Base-by-base conservation (phyloP, 208 protist species). In the Blastocrithidia nonstop region DNA sequence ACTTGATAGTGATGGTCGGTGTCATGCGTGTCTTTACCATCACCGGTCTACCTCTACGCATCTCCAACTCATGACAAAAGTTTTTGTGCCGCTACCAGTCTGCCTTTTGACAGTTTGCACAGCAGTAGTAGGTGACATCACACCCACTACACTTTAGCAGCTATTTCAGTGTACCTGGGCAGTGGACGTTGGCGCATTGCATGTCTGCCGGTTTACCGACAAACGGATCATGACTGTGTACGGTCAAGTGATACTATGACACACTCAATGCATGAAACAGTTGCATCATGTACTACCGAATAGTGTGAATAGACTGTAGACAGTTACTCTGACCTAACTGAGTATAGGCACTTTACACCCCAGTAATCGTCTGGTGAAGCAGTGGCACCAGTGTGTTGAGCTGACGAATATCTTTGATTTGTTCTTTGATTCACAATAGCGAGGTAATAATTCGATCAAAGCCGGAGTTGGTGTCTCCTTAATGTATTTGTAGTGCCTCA, bases 131-230 rank as follows among this genome's bases (percentile, higher is more conserved):
- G 20, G 73, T 81, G 19, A 71, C 60, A 39, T 77, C 61, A 45
- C 78, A 88, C 32, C 71, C 78, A 50, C 69, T 75, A 60, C 78
- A 88, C 45, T 81, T 83, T 24, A 82, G 65, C 28, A 84, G 66
- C 35, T 88, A 68, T 36, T 69, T 70, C 1, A 57, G 62, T 19
- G 56, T 59, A n/a, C 57, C 61, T 11, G 70, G 60, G 52, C 78
- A 88, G 6, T 42, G 35, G 7, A 67, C 66, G 35, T 72, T 83
- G 0, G 61, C 66, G 46, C 77, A 88, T 42, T 62, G 66, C 52
- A 80, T 66, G 43, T 69, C 57, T 9, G 58, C 60, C 22, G 56
- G 55, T 54, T 79, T 79, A n/a, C 68, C 76, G 9, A 70, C 51
- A 32, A 78, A 61, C 11, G 63, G 58, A 39, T 78, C 68, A 16